phyloP scores from a whole-genome alignment of 1,284 basidiomycete species.

The Cutaneotrichosporon sp. region DNA sequence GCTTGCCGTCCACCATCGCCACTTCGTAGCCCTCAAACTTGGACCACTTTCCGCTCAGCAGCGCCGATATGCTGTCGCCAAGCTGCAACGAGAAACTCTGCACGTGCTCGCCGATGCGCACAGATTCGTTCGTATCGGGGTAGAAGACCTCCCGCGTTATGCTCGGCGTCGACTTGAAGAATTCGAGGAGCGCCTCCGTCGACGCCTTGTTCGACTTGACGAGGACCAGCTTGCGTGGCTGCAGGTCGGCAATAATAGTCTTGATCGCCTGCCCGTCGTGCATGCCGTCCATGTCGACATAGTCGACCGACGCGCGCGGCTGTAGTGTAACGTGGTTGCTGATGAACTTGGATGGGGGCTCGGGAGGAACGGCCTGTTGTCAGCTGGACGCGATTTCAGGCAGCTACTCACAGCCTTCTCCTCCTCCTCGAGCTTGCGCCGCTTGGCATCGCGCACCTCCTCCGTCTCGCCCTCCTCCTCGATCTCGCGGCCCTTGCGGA shows the following conservation, averaged over 20 bases:
- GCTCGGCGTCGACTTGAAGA: conserved; percentile 73
- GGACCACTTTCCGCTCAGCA: conserved; percentile 71
- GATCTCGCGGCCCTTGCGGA: conserved; percentile 79
- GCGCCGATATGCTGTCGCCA: conserved; percentile 77
- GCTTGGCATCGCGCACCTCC: conserved; percentile 71
- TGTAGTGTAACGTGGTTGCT: conserved; percentile 71
- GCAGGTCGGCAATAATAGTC: conserved; percentile 92
- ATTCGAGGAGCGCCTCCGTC: conserved; percentile 70
- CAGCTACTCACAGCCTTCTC: conserved; percentile 66
- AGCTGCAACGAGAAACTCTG: conserved; percentile 91
- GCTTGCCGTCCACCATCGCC: conserved; percentile 80
- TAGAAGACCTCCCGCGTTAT: conserved; percentile 89
- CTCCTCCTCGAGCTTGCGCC: conserved; percentile 69
- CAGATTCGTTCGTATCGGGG: conserved; percentile 67
- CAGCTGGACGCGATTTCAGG: neutral
- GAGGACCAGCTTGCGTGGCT: conserved; percentile 90
- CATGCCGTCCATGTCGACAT: conserved; percentile 91
- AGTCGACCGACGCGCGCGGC: conserved; percentile 78
- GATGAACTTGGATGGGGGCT: conserved; percentile 89
- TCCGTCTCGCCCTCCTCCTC: conserved; percentile 83
- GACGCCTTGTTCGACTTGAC: conserved; percentile 72
- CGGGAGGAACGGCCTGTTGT: conserved; percentile 65
- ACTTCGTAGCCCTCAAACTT: conserved; percentile 98
- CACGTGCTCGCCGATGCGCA: conserved; percentile 93
- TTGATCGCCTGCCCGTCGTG: conserved; percentile 96